Percentiles rank a stretch among this genome's conserved stretches.
phyloP scores from a whole-genome alignment of 768 basidiomycete genomes.

The Chiua virens region DNA sequence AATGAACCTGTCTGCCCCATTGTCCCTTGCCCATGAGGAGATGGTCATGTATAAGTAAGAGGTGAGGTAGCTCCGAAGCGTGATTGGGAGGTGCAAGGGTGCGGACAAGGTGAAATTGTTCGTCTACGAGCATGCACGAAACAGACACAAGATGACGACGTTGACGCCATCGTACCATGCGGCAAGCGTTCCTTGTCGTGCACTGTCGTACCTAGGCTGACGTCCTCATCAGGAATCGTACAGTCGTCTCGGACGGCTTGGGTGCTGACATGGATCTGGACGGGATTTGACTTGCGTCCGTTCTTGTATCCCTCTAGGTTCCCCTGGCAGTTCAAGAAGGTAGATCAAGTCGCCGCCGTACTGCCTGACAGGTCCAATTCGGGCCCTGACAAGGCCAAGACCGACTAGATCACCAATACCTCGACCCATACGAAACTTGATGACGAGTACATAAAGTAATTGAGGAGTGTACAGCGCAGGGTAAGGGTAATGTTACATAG shows the following conservation, averaged over 20 bases:
- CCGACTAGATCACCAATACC: slow-evolving; percentile 36
- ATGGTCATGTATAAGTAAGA: too few relatives aligned
- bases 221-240: slow-evolving; percentile 73
- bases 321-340: slow-evolving; percentile 96
- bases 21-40: too few relatives aligned
- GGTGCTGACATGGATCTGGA: slow-evolving; percentile 1
- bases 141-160: slow-evolving; percentile 98
- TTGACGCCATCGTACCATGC: slow-evolving; percentile 93
- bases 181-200: slow-evolving; percentile 45
- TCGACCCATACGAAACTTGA: neutral
- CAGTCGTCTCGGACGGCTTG: slow-evolving; percentile 88
- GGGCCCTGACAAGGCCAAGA: slow-evolving; percentile 45
- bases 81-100: too few relatives aligned
- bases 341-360: slow-evolving; percentile 78
- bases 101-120: slow-evolving; percentile 97
- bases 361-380: slow-evolving; percentile 68
- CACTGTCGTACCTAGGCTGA: neutral
- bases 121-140: slow-evolving; percentile 95
- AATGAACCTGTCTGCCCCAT: too few relatives aligned
- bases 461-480: slow-evolving; percentile 9
- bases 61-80: too few relatives aligned
- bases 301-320: slow-evolving; percentile 96
- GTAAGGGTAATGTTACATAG: neutral
- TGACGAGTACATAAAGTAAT: neutral
- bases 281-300: slow-evolving; percentile 93